phyloP scores from a whole-genome alignment of 352 stramenopile genomes.

The Phytophthora colocasiae region DNA sequence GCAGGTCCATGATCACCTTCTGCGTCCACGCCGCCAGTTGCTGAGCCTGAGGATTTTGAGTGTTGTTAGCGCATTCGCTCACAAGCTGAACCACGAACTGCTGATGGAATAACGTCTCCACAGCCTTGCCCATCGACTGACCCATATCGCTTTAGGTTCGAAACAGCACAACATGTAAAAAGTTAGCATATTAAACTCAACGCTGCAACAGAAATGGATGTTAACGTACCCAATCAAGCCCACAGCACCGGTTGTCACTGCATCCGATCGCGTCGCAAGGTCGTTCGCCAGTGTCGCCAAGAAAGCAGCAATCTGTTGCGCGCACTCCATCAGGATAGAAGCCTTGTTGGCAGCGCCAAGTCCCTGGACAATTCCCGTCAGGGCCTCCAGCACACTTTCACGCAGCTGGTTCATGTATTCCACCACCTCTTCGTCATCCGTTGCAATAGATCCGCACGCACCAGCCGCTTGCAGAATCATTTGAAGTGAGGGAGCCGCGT shows the following conservation, averaged over 20 bases:
- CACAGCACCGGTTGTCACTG: conserved; percentile 92
- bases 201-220: not conserved
- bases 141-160: conserved; percentile 76
- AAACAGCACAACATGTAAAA: conserved; percentile 22
- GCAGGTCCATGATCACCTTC: conserved; percentile 76
- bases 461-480: conserved; percentile 91
- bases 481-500: conserved; percentile 79
- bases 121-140: conserved; percentile 74
- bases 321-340: conserved; percentile 81
- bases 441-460: conserved; percentile 84
- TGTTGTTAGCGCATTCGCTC: conserved; percentile 71
- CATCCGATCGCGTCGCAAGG: conserved; percentile 80
- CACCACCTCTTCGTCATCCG: conserved; percentile 98
- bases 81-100: conserved; percentile 80
- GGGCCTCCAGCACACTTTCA: conserved; percentile 96
- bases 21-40: conserved; percentile 80
- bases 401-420: conserved; percentile 98
- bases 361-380: conserved; percentile 97
- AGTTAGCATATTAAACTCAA: conserved; percentile 14
- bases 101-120: conserved; percentile 69
- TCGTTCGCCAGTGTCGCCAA: conserved; percentile 89
- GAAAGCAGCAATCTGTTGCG: conserved; percentile 91
- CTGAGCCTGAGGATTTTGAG: conserved; percentile 71
- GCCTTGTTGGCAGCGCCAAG: conserved; percentile 92
- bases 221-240: conserved; percentile 85